phyloP scores from a whole-genome alignment of 2,329 filamentous ascomycete species.

The Colletotrichum lindemuthianum region DNA sequence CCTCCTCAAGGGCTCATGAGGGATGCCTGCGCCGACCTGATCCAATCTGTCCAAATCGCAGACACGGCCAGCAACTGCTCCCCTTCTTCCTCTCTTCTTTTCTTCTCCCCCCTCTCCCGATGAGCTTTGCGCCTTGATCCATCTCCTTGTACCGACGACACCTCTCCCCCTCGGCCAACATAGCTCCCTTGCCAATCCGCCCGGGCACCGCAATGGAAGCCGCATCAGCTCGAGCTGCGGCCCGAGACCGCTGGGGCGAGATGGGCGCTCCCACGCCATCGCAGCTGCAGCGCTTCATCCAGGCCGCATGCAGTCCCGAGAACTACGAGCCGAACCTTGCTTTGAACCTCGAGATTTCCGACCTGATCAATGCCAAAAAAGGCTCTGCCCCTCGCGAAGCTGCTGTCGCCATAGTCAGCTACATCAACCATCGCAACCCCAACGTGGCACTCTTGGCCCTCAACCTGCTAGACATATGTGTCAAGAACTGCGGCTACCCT shows the following conservation, averaged over 20 bases:
- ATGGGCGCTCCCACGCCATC: constrained; percentile 82
- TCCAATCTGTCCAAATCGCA: constrained; percentile 34
- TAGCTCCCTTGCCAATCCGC: constrained; percentile 32
- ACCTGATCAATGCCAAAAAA: constrained; percentile 97
- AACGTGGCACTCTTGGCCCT: constrained; percentile 93
- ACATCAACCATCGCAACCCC: constrained; percentile 96
- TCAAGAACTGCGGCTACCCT: constrained; percentile 99
- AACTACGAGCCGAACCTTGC: constrained; percentile 99
- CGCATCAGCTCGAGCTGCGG: constrained; percentile 92
- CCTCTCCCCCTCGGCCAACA: constrained; percentile 28
- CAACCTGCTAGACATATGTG: constrained; percentile 95
- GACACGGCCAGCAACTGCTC: constrained; percentile 26
- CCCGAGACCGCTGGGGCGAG: constrained; percentile 91
- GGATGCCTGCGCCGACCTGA: constrained; percentile 35
- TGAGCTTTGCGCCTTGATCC: constrained; percentile 13
- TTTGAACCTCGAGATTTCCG: constrained; percentile 93
- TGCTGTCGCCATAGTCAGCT: constrained; percentile 89
- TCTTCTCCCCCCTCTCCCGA: constrained; percentile 4
- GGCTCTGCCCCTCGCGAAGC: constrained; percentile 95
- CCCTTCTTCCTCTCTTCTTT: background rate
- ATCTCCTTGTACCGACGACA: constrained; percentile 6
- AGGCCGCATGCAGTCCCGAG: constrained; percentile 94
- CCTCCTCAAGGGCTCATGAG: constrained; percentile 29
- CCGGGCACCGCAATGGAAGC: constrained; percentile 77
- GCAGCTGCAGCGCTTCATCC: constrained; percentile 93